These are phyloP conservation scores for Dendrocalamus sinicus DNA, from an alignment of 176 grass and related monocot species.

Conservation along the genomic window DNA sequence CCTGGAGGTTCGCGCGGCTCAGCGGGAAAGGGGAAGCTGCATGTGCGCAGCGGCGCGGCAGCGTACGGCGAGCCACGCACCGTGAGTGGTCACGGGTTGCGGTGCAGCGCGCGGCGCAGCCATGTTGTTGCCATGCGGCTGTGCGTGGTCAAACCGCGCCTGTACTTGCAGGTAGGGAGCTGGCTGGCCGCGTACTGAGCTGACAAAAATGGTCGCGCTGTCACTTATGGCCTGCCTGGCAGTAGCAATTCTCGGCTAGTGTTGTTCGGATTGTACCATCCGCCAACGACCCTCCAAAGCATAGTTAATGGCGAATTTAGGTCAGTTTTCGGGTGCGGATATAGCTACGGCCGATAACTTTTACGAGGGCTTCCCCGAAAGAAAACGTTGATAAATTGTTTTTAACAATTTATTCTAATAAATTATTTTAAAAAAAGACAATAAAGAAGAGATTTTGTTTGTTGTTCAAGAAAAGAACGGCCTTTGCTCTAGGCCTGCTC, in stretches of 20 bases:
- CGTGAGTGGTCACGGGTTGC: conserved; percentile 31
- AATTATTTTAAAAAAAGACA: too few species aligned
- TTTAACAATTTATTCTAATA: too few species aligned
- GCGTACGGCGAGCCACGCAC: neutral
- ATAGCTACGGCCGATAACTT: too few species aligned
- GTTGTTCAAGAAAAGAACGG: too few species aligned
- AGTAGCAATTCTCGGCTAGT: conserved; percentile 24
- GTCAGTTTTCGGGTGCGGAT: too few species aligned
- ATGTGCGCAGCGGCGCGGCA: neutral
- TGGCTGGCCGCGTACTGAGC: neutral
- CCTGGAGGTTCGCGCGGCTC: neutral
- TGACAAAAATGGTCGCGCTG: conserved; percentile 45
- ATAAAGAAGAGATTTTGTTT: too few species aligned
- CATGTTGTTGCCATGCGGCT: neutral
- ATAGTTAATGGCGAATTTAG: neutral
- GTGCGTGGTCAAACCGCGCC: conserved; percentile 31
- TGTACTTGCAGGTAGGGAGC: conserved; percentile 43
- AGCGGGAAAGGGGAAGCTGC: neutral
- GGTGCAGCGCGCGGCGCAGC: neutral
- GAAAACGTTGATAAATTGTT: too few species aligned
- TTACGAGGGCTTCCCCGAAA: too few species aligned
- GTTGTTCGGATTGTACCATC: neutral
- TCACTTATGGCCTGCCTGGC: neutral
- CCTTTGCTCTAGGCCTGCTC: neutral
- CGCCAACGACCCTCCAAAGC: neutral